Evolutionary conservation across 176 grass and related monocot genomes (phyloP), one percentile per base, ranked within the genome.

Genomic region (Cenchrus fungigraminus): DNA sequence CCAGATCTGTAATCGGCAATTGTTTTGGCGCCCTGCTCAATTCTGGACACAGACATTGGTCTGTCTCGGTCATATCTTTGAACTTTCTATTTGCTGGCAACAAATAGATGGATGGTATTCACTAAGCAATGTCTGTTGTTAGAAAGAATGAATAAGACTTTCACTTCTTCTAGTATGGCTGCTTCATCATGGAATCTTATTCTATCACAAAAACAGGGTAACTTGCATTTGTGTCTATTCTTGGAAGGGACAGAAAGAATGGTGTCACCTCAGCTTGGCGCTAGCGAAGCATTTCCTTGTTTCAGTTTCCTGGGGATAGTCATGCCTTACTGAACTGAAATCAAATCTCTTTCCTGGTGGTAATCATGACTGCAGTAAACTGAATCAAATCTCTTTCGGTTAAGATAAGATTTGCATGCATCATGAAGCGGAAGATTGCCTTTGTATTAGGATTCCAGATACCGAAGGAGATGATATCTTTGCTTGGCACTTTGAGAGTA

Each of bases 371-470:
- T 0, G 29, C 40, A 4, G 4, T 17, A 19, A 65, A 46, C 45
- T 46, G 42, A 44, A 12, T 58, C 8, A 79, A 19, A 5, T 47
- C 65, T 80, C 4, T 80, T 87, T 66, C 14, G 20, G 6, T 20
- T 69, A 22, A 6, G 66, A 84, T 66, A 76, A 83, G 73, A 56
- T 79, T 70, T 4, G 17, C 9, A 4, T 62, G 75, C 43, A 32
- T 32, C 31, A 32, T 32, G 31, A 32, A 32, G 31, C 31, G 31
- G 31, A 32, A 32, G 31, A 32, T 32, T 32, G 31, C 31, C 31
- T 32, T 32, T 32, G 31, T 32, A 32, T 32, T 32, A 32, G 31
- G 1, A 32, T 32, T 32, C 31, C 31, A 1, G 31, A 32, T 32
- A 32, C 31, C 2, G 31, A 32, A 32, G 31, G 31, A 32, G 31